Evolutionary conservation across 805 yeast genomes (phyloP).

Genomic region (Saturnispora quitensis): DNA sequence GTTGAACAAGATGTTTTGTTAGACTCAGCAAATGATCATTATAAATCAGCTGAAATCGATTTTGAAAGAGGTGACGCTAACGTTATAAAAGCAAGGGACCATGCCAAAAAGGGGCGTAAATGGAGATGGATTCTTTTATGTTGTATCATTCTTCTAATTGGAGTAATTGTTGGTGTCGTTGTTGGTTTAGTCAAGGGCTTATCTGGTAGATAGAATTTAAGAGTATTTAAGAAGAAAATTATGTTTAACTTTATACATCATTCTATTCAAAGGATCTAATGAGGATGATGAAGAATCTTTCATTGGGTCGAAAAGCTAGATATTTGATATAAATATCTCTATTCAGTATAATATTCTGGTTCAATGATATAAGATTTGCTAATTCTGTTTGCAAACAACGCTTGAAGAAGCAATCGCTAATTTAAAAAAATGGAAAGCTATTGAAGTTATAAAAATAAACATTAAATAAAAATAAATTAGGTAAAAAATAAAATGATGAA

Average conservation of each 20-base stretch:
- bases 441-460: background rate
- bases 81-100: slow-evolving; percentile 71
- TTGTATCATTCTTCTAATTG: slow-evolving; percentile 39
- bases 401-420: no score
- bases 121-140: slow-evolving; percentile 74
- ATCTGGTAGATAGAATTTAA: background rate
- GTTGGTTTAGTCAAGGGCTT: slow-evolving; percentile 37
- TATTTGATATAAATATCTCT: background rate
- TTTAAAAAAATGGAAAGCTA: background rate
- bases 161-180: slow-evolving; percentile 38
- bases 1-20: slow-evolving; percentile 85
- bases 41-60: slow-evolving; percentile 70
- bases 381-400: background rate
- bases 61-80: slow-evolving; percentile 89
- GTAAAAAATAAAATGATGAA: background rate
- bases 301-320: background rate
- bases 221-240: background rate
- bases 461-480: no score
- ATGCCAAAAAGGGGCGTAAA: slow-evolving; percentile 77
- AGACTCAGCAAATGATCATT: slow-evolving; percentile 67
- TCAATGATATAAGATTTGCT: background rate
- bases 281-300: background rate
- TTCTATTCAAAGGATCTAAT: background rate
- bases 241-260: background rate
- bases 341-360: background rate